Evolutionary conservation across 805 yeast genomes (phyloP), one percentile per base, ranked within the genome.

Genomic region (Ogataea wickerhamii): DNA sequence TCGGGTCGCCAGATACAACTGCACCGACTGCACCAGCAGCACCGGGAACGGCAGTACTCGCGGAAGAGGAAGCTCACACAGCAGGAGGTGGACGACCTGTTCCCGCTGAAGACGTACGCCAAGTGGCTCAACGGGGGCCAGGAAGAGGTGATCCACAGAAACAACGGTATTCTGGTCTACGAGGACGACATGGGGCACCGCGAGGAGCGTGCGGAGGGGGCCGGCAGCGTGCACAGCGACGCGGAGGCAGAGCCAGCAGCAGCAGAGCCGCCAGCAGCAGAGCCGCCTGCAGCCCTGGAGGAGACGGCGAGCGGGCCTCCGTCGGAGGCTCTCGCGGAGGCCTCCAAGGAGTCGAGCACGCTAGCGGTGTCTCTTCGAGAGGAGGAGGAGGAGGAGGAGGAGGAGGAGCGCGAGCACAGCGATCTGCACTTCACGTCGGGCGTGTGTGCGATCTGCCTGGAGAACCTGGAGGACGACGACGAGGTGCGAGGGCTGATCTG

Each of bases 381-480:
- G 11, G 25, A 22, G 25, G 12, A 22, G 11, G 12, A 22, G 11
- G 25, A 22, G 12, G 33, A 34, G 11, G 33, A 35, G 26, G 36
- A 34, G 1, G 25, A 24, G 6, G 28, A 13, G 1, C 14, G 19
- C 13, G 22, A 4, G 11, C 21, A 17, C 11, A 25, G 31, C 12
- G 51, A 61, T 32, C 56, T 62, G 18, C 85, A 79, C 50, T 79
- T 66, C 50, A 73, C 78, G 27, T 77, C 84, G 1, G 93, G 88
- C 8, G 59, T 73, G 1, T 85, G 95, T 67, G 88, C 91, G 10
- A 81, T 85, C 47, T 85, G 95, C 58, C 67, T 86, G 24, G 94
- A 85, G 28, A 58, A 65, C 4, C 69, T 82, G 38, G 82, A 76
- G 45, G 73, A 73, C 34, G 78, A 71, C 11, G 87, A 82, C 36